Percentiles rank a stretch among this genome's conserved stretches.
Evolutionary conservation across 257 asterid genomes (phyloP).

Genomic region (Solanum chiquidenum): DNA sequence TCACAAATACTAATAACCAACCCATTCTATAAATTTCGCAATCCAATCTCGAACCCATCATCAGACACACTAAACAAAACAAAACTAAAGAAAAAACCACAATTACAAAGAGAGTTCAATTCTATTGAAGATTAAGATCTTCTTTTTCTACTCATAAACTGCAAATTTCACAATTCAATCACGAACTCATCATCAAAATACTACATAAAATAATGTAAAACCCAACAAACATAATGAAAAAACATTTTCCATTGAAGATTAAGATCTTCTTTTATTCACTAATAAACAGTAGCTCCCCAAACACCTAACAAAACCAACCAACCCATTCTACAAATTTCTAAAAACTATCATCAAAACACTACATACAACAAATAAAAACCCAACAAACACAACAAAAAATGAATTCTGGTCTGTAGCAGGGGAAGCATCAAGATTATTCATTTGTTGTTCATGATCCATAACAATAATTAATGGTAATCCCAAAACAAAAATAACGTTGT

Average conservation of each 20-base stretch:
- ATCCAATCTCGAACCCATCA: too few relatives aligned
- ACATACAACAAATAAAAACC: too few relatives aligned
- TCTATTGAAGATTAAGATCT: constrained; percentile 24
- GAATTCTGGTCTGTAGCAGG: background rate
- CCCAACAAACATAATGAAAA: background rate
- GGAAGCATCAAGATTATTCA: constrained; percentile 12
- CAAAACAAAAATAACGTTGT: background rate
- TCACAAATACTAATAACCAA: too few relatives aligned
- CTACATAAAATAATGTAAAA: background rate
- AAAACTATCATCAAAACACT: too few relatives aligned
- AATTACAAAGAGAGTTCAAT: background rate
- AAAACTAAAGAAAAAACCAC: background rate
- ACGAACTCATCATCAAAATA: too few relatives aligned
- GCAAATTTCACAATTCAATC: too few relatives aligned
- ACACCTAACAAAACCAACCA: background rate
- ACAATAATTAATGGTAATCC: background rate
- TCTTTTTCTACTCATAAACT: background rate
- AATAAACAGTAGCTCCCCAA: too few relatives aligned
- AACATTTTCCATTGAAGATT: constrained; percentile 10
- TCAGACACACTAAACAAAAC: too few relatives aligned
- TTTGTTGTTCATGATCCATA: background rate
- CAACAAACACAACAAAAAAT: background rate
- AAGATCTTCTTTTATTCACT: constrained; percentile 7
- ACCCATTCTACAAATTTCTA: too few relatives aligned
- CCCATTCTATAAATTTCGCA: too few relatives aligned